A percentile compares a stretch with the other conserved stretches of the same genome.
These are phyloP conservation scores for Fagopyrum homotropicum DNA, from an alignment of 148 eudicot species.

Conservation along the genomic window DNA sequence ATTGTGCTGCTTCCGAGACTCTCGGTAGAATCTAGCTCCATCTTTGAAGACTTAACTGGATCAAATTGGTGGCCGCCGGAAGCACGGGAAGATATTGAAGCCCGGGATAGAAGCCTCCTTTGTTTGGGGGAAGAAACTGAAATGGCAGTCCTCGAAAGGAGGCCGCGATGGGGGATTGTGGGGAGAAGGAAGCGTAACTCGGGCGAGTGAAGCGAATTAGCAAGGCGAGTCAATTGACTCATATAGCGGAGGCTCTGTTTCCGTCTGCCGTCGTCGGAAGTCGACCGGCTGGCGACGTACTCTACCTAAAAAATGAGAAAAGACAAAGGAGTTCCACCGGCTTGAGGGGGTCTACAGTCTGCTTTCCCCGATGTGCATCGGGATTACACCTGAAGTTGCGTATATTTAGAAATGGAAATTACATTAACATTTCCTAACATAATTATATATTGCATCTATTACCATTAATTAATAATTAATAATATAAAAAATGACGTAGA, in stretches of 20 bases:
- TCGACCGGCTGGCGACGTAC: not conserved
- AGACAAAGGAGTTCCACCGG: not conserved
- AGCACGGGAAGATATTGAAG: not conserved
- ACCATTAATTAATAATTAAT: no score
- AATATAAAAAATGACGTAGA: no score
- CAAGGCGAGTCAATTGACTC: conserved; percentile 24
- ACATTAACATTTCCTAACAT: no score
- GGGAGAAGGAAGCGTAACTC: conserved; percentile 12
- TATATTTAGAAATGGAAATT: no score
- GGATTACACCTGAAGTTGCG: not conserved
- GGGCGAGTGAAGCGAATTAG: conserved; percentile 19
- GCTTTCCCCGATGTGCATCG: not conserved
- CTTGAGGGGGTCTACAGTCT: not conserved
- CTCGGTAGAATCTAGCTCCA: conserved; percentile 27
- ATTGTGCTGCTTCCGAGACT: conserved; percentile 24
- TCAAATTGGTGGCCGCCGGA: conserved; percentile 13
- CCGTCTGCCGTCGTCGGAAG: not conserved
- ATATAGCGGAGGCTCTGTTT: conserved; percentile 18
- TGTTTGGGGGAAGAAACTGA: not conserved
- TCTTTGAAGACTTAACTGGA: conserved; percentile 12
- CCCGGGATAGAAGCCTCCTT: not conserved
- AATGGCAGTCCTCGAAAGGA: conserved; percentile 8
- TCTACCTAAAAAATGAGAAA: not conserved
- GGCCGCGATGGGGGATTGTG: conserved; percentile 12
- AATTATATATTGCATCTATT: no score